A percentile compares a stretch with the other conserved stretches of the same genome.
These are phyloP conservation scores for Sicyos edulis DNA, from an alignment of 306 rosid species.

Conservation along the genomic window DNA sequence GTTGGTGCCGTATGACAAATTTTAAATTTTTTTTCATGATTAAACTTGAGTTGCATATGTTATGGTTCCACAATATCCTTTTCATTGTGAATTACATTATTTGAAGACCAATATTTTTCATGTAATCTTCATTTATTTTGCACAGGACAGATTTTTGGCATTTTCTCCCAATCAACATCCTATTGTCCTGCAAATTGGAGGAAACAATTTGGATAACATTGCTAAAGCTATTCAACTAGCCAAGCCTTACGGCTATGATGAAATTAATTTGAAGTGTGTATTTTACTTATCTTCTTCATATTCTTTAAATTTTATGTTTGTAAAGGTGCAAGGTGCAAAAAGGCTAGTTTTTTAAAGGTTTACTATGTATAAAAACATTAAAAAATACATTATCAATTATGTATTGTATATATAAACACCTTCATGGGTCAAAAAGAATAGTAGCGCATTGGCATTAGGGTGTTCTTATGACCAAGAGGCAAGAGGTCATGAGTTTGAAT, in stretches of 20 bases:
- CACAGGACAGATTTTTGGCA: conserved; percentile 93
- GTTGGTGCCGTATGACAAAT: background rate
- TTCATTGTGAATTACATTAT: background rate
- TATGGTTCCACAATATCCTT: background rate
- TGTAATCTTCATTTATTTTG: conserved; percentile 14
- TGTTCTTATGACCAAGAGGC: no score
- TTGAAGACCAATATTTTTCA: background rate
- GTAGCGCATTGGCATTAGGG: no score
- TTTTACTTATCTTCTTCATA: background rate
- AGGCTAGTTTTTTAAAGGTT: no score
- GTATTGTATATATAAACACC: no score
- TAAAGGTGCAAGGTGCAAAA: no score
- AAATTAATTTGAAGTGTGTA: conserved; percentile 80
- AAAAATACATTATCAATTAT: no score
- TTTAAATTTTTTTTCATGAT: background rate
- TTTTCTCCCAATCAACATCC: conserved; percentile 87
- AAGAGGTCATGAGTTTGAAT: no score
- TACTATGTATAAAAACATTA: no score
- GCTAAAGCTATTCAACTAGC: conserved; percentile 90
- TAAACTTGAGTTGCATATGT: background rate
- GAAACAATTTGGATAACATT: conserved; percentile 75
- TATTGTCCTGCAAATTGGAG: conserved; percentile 93
- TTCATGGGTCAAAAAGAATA: no score
- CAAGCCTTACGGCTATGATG: conserved; percentile 71
- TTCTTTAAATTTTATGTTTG: background rate